phyloP scores from a whole-genome alignment of 441 rosid genomes.

The Breynia disticha region DNA sequence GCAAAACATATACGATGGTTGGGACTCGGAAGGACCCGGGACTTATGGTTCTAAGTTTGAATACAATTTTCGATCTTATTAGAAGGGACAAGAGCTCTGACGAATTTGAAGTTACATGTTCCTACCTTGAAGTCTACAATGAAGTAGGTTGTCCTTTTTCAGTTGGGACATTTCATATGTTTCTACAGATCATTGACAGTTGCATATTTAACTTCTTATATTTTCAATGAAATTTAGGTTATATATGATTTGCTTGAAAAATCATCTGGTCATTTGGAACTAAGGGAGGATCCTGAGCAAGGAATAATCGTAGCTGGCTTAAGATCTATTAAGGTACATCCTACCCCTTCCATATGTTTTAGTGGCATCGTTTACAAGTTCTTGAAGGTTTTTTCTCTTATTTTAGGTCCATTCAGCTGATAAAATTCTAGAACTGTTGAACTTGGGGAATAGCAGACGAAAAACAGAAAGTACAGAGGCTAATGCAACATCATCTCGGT shows the following conservation, averaged over 20 bases:
- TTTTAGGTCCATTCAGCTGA: constrained; percentile 78
- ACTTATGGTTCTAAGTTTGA: constrained; percentile 90
- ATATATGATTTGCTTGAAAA: constrained; percentile 89
- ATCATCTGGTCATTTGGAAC: constrained; percentile 88
- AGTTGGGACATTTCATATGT: neutral
- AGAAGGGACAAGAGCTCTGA: constrained; percentile 56
- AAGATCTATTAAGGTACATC: constrained; percentile 69
- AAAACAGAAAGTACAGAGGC: constrained; percentile 90
- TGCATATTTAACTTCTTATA: no score
- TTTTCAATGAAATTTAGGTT: constrained; percentile 39
- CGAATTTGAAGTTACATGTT: constrained; percentile 76
- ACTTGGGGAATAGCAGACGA: constrained; percentile 78
- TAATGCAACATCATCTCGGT: constrained; percentile 88
- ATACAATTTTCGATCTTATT: constrained; percentile 66
- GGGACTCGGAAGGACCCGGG: constrained; percentile 83
- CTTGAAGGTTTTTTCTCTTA: constrained; percentile 15
- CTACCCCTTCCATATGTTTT: neutral
- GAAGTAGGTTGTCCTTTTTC: constrained; percentile 41
- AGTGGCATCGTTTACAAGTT: constrained; percentile 1
- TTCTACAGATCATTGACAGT: neutral
- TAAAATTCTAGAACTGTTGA: constrained; percentile 80
- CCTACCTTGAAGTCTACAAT: constrained; percentile 92
- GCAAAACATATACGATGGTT: constrained; percentile 96
- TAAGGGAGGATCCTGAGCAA: constrained; percentile 88
- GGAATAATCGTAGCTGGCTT: constrained; percentile 86